phyloP scores from a whole-genome alignment of 257 asterid genomes.

The Cruciata laevipes region DNA sequence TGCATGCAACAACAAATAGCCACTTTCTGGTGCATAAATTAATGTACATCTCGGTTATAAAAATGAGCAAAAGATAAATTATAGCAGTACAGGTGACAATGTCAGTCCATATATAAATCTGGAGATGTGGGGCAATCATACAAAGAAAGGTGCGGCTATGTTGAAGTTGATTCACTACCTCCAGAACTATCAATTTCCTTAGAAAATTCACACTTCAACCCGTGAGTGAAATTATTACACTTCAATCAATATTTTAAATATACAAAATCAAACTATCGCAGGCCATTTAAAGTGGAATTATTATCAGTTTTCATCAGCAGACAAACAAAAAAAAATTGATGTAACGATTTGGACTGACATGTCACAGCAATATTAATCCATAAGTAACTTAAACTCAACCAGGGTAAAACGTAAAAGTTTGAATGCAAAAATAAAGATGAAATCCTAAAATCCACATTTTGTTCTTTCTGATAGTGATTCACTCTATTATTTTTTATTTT shows the following conservation, averaged over 20 bases:
- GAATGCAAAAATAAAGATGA: background rate
- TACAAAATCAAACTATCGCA: background rate
- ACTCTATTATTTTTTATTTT: background rate
- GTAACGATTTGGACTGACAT: background rate
- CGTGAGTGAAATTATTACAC: too few relatives aligned
- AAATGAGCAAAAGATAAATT: background rate
- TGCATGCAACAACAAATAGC: background rate
- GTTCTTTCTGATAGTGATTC: background rate
- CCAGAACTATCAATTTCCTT: too few relatives aligned
- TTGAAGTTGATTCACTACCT: too few relatives aligned
- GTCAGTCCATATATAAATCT: background rate
- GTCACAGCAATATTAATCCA: background rate
- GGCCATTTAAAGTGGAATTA: background rate
- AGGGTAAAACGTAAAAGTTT: background rate
- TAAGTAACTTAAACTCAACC: background rate
- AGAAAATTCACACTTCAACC: too few relatives aligned
- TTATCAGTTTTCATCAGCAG: background rate
- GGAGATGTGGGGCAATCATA: background rate
- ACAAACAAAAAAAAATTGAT: too few relatives aligned
- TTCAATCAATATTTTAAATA: too few relatives aligned
- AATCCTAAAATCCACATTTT: background rate
- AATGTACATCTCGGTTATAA: background rate
- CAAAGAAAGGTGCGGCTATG: too few relatives aligned
- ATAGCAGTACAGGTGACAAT: background rate
- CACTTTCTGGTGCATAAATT: background rate